These are phyloP conservation scores for Pinus albicaulis DNA, from an alignment of 75 land plant genomes.

Conservation along the genomic window DNA sequence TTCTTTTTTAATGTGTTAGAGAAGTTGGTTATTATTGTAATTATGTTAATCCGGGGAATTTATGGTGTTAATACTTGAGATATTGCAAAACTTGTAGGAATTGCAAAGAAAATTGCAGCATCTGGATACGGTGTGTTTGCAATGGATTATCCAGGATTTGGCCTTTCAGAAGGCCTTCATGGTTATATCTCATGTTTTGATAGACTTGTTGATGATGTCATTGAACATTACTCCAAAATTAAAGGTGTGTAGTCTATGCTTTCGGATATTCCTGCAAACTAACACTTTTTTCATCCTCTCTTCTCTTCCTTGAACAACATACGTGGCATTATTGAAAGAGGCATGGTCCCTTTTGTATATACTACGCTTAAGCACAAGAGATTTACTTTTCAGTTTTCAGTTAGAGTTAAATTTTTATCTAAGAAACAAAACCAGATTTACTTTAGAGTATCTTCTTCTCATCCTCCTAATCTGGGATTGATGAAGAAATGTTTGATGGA, in stretches of 20 bases:
- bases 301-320: not conserved
- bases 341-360: not conserved
- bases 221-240: constrained; percentile 74
- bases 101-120: constrained; percentile 77
- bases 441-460: not conserved
- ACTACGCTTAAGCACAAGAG: not conserved
- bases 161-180: constrained; percentile 95
- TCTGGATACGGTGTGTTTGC: constrained; percentile 89
- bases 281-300: not conserved
- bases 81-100: constrained; percentile 38
- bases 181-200: constrained; percentile 87
- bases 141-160: constrained; percentile 97
- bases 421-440: no score
- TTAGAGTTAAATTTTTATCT: not conserved
- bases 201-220: constrained; percentile 78
- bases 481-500: not conserved
- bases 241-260: constrained; percentile 45
- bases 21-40: not conserved
- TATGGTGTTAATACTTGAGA: not conserved
- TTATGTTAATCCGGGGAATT: not conserved
- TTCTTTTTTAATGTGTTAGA: not conserved
- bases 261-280: not conserved
- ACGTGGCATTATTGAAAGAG: not conserved
- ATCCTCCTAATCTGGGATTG: not conserved
- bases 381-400: not conserved